Evolutionary conservation across 2,329 filamentous ascomycete genomes (phyloP).

Genomic region (Cordyceps pruinosa): DNA sequence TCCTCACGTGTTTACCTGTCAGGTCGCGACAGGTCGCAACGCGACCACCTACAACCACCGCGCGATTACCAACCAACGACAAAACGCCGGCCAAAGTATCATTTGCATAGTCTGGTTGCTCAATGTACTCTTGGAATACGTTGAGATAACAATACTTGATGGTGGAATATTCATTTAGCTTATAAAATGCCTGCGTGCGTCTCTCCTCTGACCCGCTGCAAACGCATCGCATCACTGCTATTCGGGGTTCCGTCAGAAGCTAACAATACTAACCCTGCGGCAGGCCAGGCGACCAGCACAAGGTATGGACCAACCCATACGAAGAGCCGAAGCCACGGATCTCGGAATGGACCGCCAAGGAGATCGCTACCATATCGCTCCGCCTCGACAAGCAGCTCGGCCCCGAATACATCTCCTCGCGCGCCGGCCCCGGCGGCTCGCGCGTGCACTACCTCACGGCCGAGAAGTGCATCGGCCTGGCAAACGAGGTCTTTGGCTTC

Average conservation of each 20-base stretch:
- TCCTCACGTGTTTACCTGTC: conserved; percentile 12
- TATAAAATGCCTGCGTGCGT: conserved; percentile 40
- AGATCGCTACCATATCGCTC: conserved; percentile 82
- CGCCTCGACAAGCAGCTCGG: conserved; percentile 89
- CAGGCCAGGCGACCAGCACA: conserved; percentile 62
- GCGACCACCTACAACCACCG: conserved; percentile 5
- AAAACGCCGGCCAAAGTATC: not conserved
- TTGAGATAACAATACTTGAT: not conserved
- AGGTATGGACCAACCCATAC: conserved; percentile 66
- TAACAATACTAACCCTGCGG: conserved; percentile 4
- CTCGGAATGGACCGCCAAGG: conserved; percentile 76
- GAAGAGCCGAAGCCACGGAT: conserved; percentile 63
- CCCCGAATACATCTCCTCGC: conserved; percentile 88
- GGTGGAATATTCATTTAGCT: not conserved
- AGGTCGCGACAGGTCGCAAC: conserved; percentile 9
- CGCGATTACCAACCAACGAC: conserved; percentile 1
- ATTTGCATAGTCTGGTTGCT: not conserved
- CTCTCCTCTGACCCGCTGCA: not conserved
- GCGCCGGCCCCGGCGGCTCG: conserved; percentile 73
- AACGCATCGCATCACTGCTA: conserved; percentile 13
- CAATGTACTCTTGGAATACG: not conserved
- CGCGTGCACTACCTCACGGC: conserved; percentile 93
- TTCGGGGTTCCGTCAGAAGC: conserved; percentile 13
- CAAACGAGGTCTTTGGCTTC: conserved; percentile 93
- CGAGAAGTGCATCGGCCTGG: conserved; percentile 91